Evolutionary conservation across 2,329 filamentous ascomycete species (phyloP).

Genomic region (Exophiala lecanii-corni): DNA sequence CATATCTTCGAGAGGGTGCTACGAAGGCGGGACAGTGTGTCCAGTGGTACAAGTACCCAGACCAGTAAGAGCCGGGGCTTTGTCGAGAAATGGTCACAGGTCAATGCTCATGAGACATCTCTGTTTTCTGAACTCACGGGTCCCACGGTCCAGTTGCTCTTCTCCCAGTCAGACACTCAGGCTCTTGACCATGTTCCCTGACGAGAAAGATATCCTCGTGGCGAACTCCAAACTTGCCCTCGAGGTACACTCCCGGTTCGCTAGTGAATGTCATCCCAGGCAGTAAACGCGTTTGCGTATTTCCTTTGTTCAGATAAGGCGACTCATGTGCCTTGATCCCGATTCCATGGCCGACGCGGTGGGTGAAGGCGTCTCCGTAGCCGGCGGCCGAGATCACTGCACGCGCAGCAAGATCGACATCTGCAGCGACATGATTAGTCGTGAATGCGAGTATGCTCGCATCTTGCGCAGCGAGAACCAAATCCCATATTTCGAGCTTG

Average conservation of each 20-base stretch:
- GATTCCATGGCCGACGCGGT: constrained; percentile 60
- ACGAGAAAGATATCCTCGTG: constrained; percentile 61
- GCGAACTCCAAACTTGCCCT: constrained; percentile 56
- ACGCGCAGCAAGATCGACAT: constrained; percentile 58
- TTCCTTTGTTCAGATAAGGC: constrained; percentile 61
- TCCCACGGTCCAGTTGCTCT: constrained; percentile 52
- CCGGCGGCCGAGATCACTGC: constrained; percentile 54
- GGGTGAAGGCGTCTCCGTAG: constrained; percentile 57
- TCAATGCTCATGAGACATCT: too few relatives aligned
- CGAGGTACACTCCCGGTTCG: constrained; percentile 60
- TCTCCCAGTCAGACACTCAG: constrained; percentile 52
- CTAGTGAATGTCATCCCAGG: constrained; percentile 61
- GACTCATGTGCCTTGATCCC: constrained; percentile 64
- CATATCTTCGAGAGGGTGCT: too few relatives aligned
- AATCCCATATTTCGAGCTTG: constrained; percentile 49
- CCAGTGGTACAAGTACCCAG: too few relatives aligned
- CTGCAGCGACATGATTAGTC: constrained; percentile 52
- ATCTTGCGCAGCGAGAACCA: constrained; percentile 59
- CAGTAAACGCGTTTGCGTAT: constrained; percentile 43
- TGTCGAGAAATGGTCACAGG: too few relatives aligned
- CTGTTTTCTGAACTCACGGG: too few relatives aligned
- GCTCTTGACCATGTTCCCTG: constrained; percentile 45
- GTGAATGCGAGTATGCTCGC: constrained; percentile 50
- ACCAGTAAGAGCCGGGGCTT: too few relatives aligned
- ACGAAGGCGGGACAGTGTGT: too few relatives aligned